Conservation (phyloP, 495 filamentous ascomycete species). For the Neurospora cerealis region DNA sequence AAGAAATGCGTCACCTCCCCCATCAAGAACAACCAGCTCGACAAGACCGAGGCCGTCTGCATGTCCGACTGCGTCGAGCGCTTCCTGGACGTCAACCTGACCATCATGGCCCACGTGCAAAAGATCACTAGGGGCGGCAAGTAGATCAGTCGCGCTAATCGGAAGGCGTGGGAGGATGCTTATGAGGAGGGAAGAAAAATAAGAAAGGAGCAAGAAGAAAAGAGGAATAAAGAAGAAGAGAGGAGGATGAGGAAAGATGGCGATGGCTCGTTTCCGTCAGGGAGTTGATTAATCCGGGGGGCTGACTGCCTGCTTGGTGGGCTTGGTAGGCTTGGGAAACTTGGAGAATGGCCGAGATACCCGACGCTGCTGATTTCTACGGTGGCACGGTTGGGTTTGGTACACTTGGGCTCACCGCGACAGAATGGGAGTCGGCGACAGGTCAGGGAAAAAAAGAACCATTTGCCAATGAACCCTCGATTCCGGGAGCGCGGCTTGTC, state of each 20-base stretch:
- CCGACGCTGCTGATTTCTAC: not conserved
- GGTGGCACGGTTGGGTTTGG: not conserved
- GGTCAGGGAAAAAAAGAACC: too few species aligned
- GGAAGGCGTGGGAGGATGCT: not conserved
- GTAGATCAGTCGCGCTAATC: not conserved
- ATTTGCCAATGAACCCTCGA: too few species aligned
- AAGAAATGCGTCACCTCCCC: constrained; percentile 67
- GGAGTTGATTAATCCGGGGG: not conserved
- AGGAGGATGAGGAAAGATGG: not conserved
- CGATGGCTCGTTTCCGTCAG: not conserved
- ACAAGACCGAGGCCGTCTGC: constrained; percentile 67
- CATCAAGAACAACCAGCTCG: constrained; percentile 56
- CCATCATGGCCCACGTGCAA: constrained; percentile 73
- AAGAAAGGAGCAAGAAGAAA: not conserved
- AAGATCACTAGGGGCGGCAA: constrained; percentile 5
- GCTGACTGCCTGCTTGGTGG: not conserved
- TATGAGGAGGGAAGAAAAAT: not conserved
- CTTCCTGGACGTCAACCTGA: constrained; percentile 78
- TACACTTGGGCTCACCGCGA: not conserved
- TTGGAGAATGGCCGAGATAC: not conserved
- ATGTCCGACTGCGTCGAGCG: constrained; percentile 86
- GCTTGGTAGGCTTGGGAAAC: not conserved
- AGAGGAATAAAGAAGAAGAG: not conserved
- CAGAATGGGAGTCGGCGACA: not conserved
- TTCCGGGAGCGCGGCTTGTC: too few species aligned